Evolutionary conservation across 2,329 filamentous ascomycete genomes (phyloP).

Genomic region (Neofusicoccum umdonicola): DNA sequence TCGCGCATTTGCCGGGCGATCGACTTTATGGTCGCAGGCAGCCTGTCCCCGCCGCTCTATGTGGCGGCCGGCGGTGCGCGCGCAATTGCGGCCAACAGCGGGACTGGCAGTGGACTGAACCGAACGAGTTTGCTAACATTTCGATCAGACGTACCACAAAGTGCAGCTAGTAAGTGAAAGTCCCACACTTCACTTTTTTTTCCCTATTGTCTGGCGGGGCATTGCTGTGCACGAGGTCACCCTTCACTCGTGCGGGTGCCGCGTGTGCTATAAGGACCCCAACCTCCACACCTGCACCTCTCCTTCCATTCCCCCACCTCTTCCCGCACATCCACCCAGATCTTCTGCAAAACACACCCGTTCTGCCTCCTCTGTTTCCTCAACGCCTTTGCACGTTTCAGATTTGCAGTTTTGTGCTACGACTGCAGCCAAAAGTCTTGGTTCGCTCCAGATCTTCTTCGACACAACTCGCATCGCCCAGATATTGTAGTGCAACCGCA

Average conservation of each 20-base stretch:
- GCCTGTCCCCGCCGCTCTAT: neutral
- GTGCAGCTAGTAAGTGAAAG: conserved; percentile 68
- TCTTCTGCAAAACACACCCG: too few relatives aligned
- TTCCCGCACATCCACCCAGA: neutral
- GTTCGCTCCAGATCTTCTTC: neutral
- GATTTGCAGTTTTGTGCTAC: neutral
- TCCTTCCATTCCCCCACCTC: neutral
- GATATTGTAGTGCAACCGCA: conserved; percentile 8
- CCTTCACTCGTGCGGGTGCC: too few relatives aligned
- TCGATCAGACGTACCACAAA: conserved; percentile 62
- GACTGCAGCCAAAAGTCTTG: neutral
- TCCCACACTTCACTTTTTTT: neutral
- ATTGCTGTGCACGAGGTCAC: neutral
- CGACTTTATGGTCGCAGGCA: neutral
- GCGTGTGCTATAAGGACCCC: neutral
- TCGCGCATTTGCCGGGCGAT: neutral
- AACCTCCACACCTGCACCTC: conserved; percentile 1
- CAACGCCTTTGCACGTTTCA: neutral
- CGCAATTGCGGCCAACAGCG: conserved; percentile 18
- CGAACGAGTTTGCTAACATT: conserved; percentile 21
- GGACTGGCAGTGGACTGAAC: conserved; percentile 23
- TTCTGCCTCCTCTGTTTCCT: neutral
- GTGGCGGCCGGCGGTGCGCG: neutral
- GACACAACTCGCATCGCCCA: neutral
- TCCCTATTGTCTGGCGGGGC: neutral